A percentile compares a stretch with the other conserved stretches of the same genome.
These are phyloP conservation scores for Stachybotrys chartarum DNA, from an alignment of 2,329 filamentous ascomycete genomes.

Conservation along the genomic window DNA sequence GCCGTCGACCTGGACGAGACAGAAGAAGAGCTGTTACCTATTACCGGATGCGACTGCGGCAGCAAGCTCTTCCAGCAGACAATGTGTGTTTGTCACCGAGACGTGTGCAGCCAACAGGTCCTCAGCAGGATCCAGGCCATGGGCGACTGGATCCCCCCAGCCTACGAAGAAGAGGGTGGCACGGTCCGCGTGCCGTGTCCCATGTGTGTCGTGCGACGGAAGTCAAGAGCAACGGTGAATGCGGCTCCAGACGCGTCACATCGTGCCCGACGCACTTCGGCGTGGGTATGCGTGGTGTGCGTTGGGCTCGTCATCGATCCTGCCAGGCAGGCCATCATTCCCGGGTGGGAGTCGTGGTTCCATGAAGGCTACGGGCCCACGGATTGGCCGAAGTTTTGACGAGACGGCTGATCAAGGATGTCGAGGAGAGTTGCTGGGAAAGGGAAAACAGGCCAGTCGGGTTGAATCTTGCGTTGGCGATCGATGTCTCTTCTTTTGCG, in stretches of 20 bases:
- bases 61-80: background rate
- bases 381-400: constrained; percentile 5
- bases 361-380: constrained; percentile 2
- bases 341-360: constrained; percentile 10
- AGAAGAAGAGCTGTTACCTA: too few relatives aligned
- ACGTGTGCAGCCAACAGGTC: background rate
- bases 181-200: background rate
- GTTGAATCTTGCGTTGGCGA: too few relatives aligned
- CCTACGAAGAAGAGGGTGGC: background rate
- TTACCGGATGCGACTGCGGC: background rate
- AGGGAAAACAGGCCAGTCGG: too few relatives aligned
- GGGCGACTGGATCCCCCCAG: background rate
- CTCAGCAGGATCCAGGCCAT: background rate
- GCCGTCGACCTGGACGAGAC: too few relatives aligned
- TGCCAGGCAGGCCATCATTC: constrained; percentile 9
- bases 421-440: too few relatives aligned
- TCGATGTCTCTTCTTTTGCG: too few relatives aligned
- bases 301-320: constrained; percentile 21
- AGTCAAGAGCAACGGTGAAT: background rate
- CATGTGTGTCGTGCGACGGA: constrained; percentile 8
- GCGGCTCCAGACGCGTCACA: background rate
- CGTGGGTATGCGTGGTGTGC: constrained; percentile 28
- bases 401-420: background rate
- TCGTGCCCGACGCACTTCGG: background rate
- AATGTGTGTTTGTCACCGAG: background rate